Conservation (phyloP, 306 rosid species). For the Lagenaria siceraria region DNA sequence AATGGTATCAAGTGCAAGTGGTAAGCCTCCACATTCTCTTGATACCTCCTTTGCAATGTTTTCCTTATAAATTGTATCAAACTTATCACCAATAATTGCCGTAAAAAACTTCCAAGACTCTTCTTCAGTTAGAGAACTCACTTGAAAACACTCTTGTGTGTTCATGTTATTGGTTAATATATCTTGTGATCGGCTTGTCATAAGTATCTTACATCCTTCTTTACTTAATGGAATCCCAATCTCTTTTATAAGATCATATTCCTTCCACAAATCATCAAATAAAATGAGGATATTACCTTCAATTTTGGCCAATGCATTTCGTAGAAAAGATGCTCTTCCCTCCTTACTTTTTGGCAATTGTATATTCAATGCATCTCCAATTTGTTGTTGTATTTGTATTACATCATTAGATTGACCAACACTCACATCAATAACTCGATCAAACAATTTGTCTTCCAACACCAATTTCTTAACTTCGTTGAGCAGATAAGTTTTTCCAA, state of each 20-base stretch:
- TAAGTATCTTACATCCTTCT: constrained; percentile 13
- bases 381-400: not conserved
- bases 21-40: not conserved
- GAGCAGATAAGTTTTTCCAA: not conserved
- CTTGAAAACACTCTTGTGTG: not conserved
- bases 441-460: not conserved
- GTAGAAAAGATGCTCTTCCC: not conserved
- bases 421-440: not conserved
- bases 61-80: not conserved
- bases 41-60: not conserved
- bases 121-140: not conserved
- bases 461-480: not conserved
- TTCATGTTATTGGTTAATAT: not conserved
- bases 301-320: not conserved
- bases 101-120: not conserved
- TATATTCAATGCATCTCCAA: not conserved
- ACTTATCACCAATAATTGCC: not conserved
- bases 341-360: not conserved
- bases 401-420: not conserved
- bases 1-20: not conserved
- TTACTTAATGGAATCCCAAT: constrained; percentile 30
- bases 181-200: not conserved
- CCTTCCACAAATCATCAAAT: constrained; percentile 32
- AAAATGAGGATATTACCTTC: constrained; percentile 7
- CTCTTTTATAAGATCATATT: constrained; percentile 11